Evolutionary conservation across 352 stramenopile genomes (phyloP), one percentile per base, ranked within the genome.

Genomic region (Phytophthora melonis): DNA sequence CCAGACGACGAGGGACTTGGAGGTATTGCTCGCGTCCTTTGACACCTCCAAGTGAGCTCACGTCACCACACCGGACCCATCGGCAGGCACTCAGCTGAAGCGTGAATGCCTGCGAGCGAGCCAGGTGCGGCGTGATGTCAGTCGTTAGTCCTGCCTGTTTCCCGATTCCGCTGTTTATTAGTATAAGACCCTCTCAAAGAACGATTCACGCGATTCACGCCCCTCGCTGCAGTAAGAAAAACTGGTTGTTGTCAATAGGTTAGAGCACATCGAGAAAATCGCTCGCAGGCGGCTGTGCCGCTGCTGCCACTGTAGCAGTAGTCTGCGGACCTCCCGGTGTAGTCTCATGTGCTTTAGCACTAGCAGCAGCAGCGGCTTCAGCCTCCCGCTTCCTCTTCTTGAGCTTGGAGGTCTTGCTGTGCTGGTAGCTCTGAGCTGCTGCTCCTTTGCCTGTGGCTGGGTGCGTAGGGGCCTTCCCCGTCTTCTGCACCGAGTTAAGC

Each of bases 1-100:
- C 39, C 86, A 93, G 79, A 90, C 87, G 19, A 94, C 86, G 23
- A 84, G 79, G 45, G 88, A 94, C 69, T 84, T 94, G 49, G 82
- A 93, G 62, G 68, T 83, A 56, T 74, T 94, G 39, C 67, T 92
- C 50, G 58, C 73, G 21, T 92, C 85, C 2, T 91, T 94, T 63
- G 72, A 66, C 47, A 54, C 65, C 43, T 56, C 50, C 11, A 68
- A 72, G 55, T 79, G 36, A 64, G 63, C 43, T 27, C n/a, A 56
- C 10, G 49, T 23, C 41, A 64, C 21, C 63, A 25, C 23, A 34
- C 54, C 60, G 67, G 54, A 45, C 39, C 27, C 47, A 8, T 47
- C 55, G 32, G 43, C 19, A 36, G 49, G 30, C 27, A n/a, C 19
- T 41, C 16, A 21, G 41, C 18, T 49, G 18, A 19, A 13, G 14